Base-by-base conservation (phyloP, 2,329 filamentous ascomycete genomes). In the Nothophoma quercina region DNA sequence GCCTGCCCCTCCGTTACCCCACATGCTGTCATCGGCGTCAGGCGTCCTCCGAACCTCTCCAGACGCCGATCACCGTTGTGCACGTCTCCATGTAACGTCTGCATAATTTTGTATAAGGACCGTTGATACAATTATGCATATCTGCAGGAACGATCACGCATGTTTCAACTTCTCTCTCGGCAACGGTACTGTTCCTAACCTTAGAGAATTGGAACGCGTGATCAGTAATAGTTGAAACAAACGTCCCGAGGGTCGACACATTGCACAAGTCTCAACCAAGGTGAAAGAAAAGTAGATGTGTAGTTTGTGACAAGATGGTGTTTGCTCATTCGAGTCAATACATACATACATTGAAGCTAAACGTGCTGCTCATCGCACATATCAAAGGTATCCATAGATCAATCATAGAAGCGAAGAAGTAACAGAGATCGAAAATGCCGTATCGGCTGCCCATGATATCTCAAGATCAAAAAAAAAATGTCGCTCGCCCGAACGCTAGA, bases 331-430 rank as follows among this genome's bases (percentile, higher is more conserved):
- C 21, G 50, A 53, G 43, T 48, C 50, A 43, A 48, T 48, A 53
- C 43, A 34, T 53, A 53, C 43, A 48, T 53, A 53, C 50, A 53
- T 48, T 44, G 50, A 48, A 53, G 39, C 50, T 53, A 48, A 47
- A 34, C 9, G 39, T 48, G 50, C 50, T 44, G 43, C 26, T 53
- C 38, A 33, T 53, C 21, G 50, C 44, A 47, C 30, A 28, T 34
- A 21, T 46, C 22, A 30, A 46, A 46, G 30, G 30, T 52, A 32
- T 52, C 49, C 49, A 42, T 39, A 36, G 34, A 36, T n/a, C n/a
- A n/a, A 29, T 36, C 33, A 7, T 44, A 50, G 50, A 53, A 53
- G 13, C 3, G 26, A 53, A 58, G 35, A 32, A 41, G 15, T 25
- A 38, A 52, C 41, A 3, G 39, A 47, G 13, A 34, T 30, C 10